Evolutionary conservation across 768 basidiomycete genomes (phyloP).

Genomic region (Termitomyces heimii): DNA sequence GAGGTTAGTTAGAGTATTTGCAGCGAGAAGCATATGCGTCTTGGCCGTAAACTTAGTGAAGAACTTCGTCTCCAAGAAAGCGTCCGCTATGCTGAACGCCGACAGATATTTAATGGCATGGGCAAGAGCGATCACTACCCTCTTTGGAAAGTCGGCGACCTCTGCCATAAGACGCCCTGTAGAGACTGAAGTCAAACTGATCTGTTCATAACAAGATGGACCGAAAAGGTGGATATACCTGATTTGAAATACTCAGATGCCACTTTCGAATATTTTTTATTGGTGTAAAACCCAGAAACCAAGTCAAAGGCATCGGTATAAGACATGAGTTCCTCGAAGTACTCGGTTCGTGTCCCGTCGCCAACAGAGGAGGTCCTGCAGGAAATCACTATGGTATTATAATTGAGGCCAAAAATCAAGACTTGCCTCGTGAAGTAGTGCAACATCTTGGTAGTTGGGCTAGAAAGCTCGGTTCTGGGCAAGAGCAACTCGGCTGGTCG

Average conservation of each 20-base stretch:
- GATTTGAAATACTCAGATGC: constrained; percentile 40
- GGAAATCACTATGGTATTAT: constrained; percentile 4
- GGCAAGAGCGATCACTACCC: constrained; percentile 67
- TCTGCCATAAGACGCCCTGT: constrained; percentile 59
- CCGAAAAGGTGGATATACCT: constrained; percentile 25
- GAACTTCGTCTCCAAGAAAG: constrained; percentile 70
- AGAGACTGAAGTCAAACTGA: neutral
- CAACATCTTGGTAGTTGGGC: constrained; percentile 72
- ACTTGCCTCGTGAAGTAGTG: constrained; percentile 60
- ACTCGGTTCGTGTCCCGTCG: constrained; percentile 55
- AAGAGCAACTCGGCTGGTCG: constrained; percentile 80
- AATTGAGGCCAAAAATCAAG: neutral
- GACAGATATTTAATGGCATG: constrained; percentile 66
- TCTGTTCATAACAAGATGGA: neutral
- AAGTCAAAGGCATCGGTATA: constrained; percentile 68
- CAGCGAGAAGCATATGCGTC: constrained; percentile 82
- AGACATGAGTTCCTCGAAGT: constrained; percentile 44
- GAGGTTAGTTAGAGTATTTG: constrained; percentile 83
- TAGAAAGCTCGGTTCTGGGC: constrained; percentile 51
- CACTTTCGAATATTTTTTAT: constrained; percentile 31
- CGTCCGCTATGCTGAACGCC: constrained; percentile 72
- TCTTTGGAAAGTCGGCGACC: constrained; percentile 61
- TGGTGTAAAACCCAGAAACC: constrained; percentile 61
- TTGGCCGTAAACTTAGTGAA: constrained; percentile 74
- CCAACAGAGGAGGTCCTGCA: constrained; percentile 31